Evolutionary conservation across 2,329 filamentous ascomycete species (phyloP).

Genomic region (Colletotrichum sidae): DNA sequence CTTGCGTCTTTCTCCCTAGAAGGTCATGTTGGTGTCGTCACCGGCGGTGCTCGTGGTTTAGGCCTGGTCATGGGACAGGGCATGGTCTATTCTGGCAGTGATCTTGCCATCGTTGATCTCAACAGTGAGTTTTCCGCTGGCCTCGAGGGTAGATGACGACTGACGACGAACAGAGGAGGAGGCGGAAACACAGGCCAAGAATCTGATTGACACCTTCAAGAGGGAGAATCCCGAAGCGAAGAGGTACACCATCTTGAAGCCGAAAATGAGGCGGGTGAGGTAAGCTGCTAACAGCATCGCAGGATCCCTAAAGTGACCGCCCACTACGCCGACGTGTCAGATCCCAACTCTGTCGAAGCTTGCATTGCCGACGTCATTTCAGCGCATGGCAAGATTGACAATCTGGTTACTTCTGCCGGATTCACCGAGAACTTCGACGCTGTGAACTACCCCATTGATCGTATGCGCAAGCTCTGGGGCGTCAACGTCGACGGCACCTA

Average conservation of each 20-base stretch:
- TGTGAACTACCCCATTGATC: conserved; percentile 88
- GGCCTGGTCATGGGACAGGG: conserved; percentile 95
- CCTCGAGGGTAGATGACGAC: too few relatives aligned
- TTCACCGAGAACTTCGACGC: conserved; percentile 98
- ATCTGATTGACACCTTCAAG: conserved; percentile 80
- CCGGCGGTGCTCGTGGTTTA: conserved; percentile 88
- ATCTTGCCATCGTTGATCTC: conserved; percentile 92
- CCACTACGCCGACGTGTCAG: conserved; percentile 89
- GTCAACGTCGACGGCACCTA: conserved; percentile 96
- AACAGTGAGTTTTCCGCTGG: conserved; percentile 73
- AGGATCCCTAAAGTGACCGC: conserved; percentile 87
- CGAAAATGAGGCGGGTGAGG: neutral
- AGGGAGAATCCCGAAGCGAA: conserved; percentile 82
- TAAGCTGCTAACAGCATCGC: conserved; percentile 2
- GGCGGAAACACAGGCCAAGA: conserved; percentile 79
- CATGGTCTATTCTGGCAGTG: conserved; percentile 86
- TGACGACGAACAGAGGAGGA: conserved; percentile 65
- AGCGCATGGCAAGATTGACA: conserved; percentile 85
- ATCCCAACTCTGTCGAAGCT: conserved; percentile 80
- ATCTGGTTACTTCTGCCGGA: conserved; percentile 94
- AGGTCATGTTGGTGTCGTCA: conserved; percentile 85
- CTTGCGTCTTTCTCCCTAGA: conserved; percentile 89
- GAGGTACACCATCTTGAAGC: conserved; percentile 56
- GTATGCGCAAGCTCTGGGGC: conserved; percentile 92
- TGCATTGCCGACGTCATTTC: conserved; percentile 77